Evolutionary conservation across 2,329 filamentous ascomycete species (phyloP).

Genomic region (Colletotrichum siamense): DNA sequence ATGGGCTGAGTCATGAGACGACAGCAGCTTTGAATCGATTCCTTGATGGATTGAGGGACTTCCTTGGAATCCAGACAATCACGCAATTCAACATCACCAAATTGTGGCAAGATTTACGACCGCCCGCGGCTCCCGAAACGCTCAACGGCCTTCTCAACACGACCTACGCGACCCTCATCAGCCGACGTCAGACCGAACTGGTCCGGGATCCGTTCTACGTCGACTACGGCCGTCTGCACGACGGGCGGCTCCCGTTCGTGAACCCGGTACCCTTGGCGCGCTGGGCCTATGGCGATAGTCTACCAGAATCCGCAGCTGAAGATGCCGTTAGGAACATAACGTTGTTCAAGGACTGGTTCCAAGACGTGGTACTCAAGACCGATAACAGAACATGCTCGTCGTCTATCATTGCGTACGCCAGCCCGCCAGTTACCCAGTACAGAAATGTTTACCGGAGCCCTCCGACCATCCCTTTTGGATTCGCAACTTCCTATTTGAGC

Average conservation of each 20-base stretch:
- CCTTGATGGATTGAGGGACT: slow-evolving; percentile 26
- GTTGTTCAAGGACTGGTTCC: slow-evolving; percentile 51
- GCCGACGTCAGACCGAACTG: slow-evolving; percentile 37
- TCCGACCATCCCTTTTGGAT: slow-evolving; percentile 38
- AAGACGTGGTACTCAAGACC: slow-evolving; percentile 45
- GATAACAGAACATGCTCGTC: slow-evolving; percentile 9
- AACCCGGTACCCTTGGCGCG: background rate
- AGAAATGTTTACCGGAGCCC: background rate
- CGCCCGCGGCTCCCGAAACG: slow-evolving; percentile 22
- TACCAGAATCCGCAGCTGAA: slow-evolving; percentile 18
- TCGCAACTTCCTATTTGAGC: slow-evolving; percentile 21
- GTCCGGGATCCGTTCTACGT: slow-evolving; percentile 40
- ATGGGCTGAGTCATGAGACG: slow-evolving; percentile 8
- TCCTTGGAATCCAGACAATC: slow-evolving; percentile 26
- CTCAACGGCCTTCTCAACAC: slow-evolving; percentile 28
- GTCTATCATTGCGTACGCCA: background rate
- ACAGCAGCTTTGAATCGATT: slow-evolving; percentile 31
- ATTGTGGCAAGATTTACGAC: slow-evolving; percentile 24
- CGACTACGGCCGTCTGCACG: slow-evolving; percentile 35
- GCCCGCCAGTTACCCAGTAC: background rate
- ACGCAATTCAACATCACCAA: slow-evolving; percentile 25
- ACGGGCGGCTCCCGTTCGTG: background rate
- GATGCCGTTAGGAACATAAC: slow-evolving; percentile 56
- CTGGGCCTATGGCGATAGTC: background rate
- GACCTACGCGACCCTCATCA: slow-evolving; percentile 39